Evolutionary conservation across 306 rosid genomes (phyloP), one percentile per base, ranked within the genome.

Genomic region (Pyrus betulifolia): DNA sequence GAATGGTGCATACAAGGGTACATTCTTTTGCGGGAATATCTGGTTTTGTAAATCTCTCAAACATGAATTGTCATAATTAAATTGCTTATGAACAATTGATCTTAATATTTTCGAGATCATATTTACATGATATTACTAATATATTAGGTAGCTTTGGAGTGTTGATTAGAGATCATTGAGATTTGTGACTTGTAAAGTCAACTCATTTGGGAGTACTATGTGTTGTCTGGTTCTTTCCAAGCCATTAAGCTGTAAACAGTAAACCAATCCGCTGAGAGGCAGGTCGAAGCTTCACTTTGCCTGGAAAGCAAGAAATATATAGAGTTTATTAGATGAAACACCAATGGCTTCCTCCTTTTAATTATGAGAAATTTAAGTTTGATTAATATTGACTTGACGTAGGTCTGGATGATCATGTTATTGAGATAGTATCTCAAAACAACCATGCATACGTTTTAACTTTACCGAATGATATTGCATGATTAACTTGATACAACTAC

Each of bases 231-330:
- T 46, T 31, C 30, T 80, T 80, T 75, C 71, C 71, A 62, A 35
- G 76, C 25, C 72, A 75, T 38, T 69, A 40, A 42, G 59, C 35
- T 42, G 1, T 21, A 55, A 8, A 9, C 22, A 19, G 23, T 19
- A 18, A 21, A 6, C 4, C 3, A 55, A 55, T 54, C 59, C 9
- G 2, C 9, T 2, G 11, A n/a, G 76, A 14, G 22, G 74, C 70
- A 19, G 1, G 11, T 11, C 44, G 70, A 76, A 81, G 54, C 71
- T 57, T 44, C 81, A 11, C 78, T 66, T 72, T 72, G 68, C 54
- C 40, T 21, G 71, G 27, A 73, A 77, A 73, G 78, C 64, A 76
- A 76, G 68, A 30, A 52, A 66, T 23, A 30, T 71, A 77, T 23
- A 14, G 67, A 42, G 17, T 46, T 57, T 57, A 6, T 72, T 55